Conservation (phyloP, 129 eudicot species). For the Helianthus annuus region HanXRQr2.0-SUNRISE NC_035439.2:141428921-141429420, state of each 20-base stretch:
- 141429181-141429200: conserved; percentile 8
- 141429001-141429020: conserved; percentile 51
- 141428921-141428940: conserved; percentile 62
- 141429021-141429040: conserved; percentile 93
- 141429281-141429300: background rate
- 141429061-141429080: conserved; percentile 86
- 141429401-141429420: no score
- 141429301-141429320: no score
- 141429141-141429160: background rate
- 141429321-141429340: no score
- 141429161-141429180: background rate
- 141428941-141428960: background rate
- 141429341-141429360: no score
- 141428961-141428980: background rate
- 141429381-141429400: no score
- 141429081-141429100: conserved; percentile 91
- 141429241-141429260: conserved; percentile 78
- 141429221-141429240: conserved; percentile 99
- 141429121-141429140: background rate
- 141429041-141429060: conserved; percentile 71
- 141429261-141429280: conserved; percentile 1
- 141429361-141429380: no score
- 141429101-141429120: conserved; percentile 61
- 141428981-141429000: background rate
- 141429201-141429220: conserved; percentile 66